Base-by-base conservation (phyloP, 345 rosid genomes). In the Syzygium jambos region DNA sequence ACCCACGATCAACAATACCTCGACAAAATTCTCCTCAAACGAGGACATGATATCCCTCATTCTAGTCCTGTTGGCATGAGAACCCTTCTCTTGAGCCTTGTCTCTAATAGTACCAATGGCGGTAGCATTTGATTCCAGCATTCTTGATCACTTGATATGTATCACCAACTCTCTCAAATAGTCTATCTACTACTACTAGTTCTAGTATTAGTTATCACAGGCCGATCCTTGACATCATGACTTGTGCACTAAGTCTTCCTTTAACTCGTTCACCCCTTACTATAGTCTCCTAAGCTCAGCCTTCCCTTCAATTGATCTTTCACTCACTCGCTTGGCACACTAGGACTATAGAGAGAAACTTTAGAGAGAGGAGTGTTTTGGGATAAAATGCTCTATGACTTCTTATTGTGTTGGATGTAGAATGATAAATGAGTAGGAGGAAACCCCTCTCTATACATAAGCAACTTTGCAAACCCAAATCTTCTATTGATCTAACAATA, bases 141-240 rank as follows among this genome's bases (percentile, higher is more conserved):
- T 11, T 57, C 10, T 61, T 61, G 2, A 61, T 61, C 73, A 61
- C 73, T 61, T n/a, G 73, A 34, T 27, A 61, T 61, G 30, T 61
- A 61, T n/a, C 34, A 27, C 34, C 73, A 61, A 61, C 34, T 61
- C 19, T 3, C 73, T 61, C 73, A 61, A n/a, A 0, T 2, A 1
- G 0, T 13, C 9, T 61, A 30, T n/a, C 19, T 17, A 27, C 34
- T n/a, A 27, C 34, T n/a, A 12, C 3, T 61, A 13, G 73, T 19
- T 61, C 0, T 2, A 0, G 73, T 27, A 61, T 14, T 1, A n/a
- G 2, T 14, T 13, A 15, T n/a, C 34, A n/a, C 12, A 17, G 73
- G 29, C 73, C 73, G 3, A 61, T 61, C 1, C 68, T 61, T n/a
- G 30, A 61, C 17, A 61, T 61, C 34, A n/a, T n/a, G 19, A 61